Conservation (phyloP, 331 rosid species). For the Dryas integrifolia region DNA sequence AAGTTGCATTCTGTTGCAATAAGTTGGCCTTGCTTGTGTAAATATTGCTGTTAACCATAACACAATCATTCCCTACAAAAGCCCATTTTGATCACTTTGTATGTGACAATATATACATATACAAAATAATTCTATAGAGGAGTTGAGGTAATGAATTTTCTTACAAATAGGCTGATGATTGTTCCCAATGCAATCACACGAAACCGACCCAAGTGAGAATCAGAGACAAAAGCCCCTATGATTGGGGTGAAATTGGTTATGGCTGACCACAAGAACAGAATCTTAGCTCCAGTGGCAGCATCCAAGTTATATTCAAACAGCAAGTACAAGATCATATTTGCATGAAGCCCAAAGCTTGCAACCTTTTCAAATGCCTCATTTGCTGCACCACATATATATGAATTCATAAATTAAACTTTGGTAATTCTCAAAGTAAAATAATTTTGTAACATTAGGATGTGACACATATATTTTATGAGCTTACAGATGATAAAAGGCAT, state of each 20-base stretch:
- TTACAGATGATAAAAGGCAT: conserved; percentile 72
- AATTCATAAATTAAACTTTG: neutral
- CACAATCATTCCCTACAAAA: conserved; percentile 47
- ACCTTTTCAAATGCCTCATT: conserved; percentile 71
- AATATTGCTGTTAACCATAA: conserved; percentile 63
- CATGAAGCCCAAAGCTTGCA: conserved; percentile 59
- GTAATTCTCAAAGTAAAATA: neutral
- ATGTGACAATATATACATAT: neutral
- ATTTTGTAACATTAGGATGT: neutral
- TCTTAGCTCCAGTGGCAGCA: conserved; percentile 36
- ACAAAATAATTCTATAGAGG: neutral
- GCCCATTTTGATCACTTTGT: neutral
- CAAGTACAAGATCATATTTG: conserved; percentile 61
- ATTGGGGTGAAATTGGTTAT: conserved; percentile 40
- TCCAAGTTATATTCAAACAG: conserved; percentile 47
- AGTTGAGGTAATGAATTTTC: conserved; percentile 5
- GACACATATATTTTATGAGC: too few relatives aligned
- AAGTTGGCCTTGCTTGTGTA: conserved; percentile 62
- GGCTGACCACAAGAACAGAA: conserved; percentile 58
- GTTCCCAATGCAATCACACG: conserved; percentile 50
- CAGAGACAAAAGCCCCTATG: conserved; percentile 80
- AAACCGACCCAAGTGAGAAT: conserved; percentile 67
- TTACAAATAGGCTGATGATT: conserved; percentile 49
- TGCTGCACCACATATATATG: conserved; percentile 34
- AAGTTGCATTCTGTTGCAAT: conserved; percentile 25